Conservation (phyloP, 2,329 filamentous ascomycete genomes). For the Leptographium lundbergii region DNA sequence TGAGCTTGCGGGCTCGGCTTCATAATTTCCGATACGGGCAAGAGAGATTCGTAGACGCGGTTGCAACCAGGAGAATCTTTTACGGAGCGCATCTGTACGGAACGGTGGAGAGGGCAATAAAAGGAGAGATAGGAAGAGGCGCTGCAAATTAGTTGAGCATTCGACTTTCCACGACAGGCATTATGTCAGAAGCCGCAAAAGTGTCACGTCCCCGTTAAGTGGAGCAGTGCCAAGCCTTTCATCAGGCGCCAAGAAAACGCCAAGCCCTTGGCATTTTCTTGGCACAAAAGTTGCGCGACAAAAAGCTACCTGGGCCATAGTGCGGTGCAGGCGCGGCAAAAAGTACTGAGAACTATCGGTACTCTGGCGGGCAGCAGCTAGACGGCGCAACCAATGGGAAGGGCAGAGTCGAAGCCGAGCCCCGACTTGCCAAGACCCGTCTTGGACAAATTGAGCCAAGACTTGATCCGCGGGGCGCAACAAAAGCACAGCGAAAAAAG, state of each 20-base stretch:
- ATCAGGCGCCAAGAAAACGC: background rate
- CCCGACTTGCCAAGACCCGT: conserved; percentile 11
- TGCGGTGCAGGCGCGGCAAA: background rate
- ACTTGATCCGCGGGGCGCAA: background rate
- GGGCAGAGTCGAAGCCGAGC: background rate
- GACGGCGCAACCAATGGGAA: conserved; percentile 4
- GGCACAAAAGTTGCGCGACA: conserved; percentile 7
- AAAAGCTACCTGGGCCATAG: background rate
- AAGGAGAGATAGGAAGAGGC: background rate
- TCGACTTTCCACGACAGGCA: background rate
- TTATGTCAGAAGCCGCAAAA: background rate
- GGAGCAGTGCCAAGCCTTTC: conserved; percentile 12
- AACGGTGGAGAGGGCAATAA: background rate
- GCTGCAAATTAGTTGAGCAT: background rate
- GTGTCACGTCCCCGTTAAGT: background rate
- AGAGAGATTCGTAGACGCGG: no score
- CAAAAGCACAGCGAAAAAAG: conserved; percentile 2
- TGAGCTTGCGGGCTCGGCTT: no score
- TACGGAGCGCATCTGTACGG: no score
- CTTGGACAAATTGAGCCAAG: conserved; percentile 6
- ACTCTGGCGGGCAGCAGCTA: background rate
- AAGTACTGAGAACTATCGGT: background rate
- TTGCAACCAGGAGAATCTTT: no score
- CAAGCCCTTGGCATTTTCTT: conserved; percentile 16
- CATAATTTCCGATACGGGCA: no score